A percentile compares a stretch with the other conserved stretches of the same genome.
Conservation (phyloP, 257 asterid genomes). For the Nicotiana obtusifolia region DNA sequence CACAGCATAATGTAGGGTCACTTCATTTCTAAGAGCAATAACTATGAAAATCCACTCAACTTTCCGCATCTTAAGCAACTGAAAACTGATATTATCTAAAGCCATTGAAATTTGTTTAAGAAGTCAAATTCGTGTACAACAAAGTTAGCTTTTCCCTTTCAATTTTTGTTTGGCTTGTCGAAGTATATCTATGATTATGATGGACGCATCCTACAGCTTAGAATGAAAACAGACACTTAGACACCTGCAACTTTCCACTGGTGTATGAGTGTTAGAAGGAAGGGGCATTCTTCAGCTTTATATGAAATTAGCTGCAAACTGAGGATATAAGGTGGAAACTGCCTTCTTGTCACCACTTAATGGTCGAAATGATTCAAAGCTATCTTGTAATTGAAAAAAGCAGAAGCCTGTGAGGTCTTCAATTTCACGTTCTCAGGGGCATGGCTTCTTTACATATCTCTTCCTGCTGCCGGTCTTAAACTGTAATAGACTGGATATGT, state of each 20-base stretch:
- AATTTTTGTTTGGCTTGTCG: neutral
- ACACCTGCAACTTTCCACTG: neutral
- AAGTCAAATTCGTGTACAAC: neutral
- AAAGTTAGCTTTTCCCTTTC: neutral
- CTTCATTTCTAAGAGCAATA: neutral
- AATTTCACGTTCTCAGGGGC: neutral
- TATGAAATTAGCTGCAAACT: neutral
- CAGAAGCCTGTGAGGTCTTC: neutral
- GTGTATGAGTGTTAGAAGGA: neutral
- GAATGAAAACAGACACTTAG: neutral
- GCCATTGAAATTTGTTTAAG: neutral
- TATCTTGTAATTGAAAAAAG: constrained; percentile 4
- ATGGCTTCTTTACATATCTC: neutral
- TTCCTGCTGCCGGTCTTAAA: neutral
- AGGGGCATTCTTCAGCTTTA: neutral
- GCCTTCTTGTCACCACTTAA: neutral
- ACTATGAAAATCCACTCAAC: neutral
- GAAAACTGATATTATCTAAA: neutral
- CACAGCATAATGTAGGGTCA: neutral
- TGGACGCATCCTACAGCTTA: neutral
- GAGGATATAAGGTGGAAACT: neutral
- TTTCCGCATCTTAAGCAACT: neutral
- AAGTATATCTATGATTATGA: neutral
- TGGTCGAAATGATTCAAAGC: neutral
- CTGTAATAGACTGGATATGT: neutral